Base-by-base conservation (phyloP, 1,139 yeast species). In the Eremothecium cymbalariae region DNA sequence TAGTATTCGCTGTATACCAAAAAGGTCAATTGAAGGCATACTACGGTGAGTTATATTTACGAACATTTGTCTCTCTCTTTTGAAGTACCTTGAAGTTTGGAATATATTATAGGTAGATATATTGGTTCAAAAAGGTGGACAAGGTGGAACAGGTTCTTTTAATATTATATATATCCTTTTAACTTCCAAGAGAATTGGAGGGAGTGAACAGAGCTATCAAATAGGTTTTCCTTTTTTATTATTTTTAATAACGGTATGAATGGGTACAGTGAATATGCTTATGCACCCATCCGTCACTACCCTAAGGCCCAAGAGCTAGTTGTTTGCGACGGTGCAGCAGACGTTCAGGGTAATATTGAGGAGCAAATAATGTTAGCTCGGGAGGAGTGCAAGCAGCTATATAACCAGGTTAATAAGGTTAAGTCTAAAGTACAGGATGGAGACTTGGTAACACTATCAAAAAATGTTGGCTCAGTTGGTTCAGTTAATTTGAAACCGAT, bases 341-440 rank as follows among this genome's bases (percentile, higher is more conserved):
- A 21, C 11, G 30, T 22, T 4, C 19, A 26, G 21, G 49, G 42
- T 4, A 51, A 48, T 25, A 38, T 55, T 11, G 50, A 50, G 25
- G 43, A 45, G 13, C 47, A 46, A 31, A 65, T 68, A 12, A 53
- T 48, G 2, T 38, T 44, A 12, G 74, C 77, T 2, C 60, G 70
- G 34, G 53, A 56, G 15, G 74, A 72, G 43, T 72, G 77, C 1
- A 60, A 63, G 36, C 56, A 57, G 25, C 57, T 74, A 14, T 71
- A 70, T 41, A 52, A 53, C 11, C 79, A 74, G 48, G 63, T 75
- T 8, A 72, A 72, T 38, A 59, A 58, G 23, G 57, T 65, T 2
- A 67, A 67, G 37, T 45, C 47, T 4, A 57, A 60, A 38, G 60
- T 66, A 19, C 70, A 64, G 44, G 79, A 76, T 47, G 60, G 71